Evolutionary conservation across 176 grass and related monocot genomes (phyloP).

Genomic region (Aegilops speltoides): DNA sequence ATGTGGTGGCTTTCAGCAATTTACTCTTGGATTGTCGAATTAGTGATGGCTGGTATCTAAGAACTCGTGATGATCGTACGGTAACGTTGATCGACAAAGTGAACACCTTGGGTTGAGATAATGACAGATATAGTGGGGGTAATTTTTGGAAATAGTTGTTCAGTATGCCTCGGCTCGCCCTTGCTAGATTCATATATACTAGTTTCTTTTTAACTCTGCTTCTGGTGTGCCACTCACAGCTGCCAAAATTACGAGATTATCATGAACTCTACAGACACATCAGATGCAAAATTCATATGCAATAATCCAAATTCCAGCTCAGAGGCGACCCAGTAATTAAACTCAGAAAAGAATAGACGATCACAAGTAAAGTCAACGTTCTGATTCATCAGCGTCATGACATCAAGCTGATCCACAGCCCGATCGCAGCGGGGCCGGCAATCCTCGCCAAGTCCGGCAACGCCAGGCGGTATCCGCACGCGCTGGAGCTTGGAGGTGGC

Average conservation of each 20-base stretch:
- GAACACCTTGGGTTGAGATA: no score
- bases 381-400: neutral
- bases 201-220: no score
- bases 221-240: no score
- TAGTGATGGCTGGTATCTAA: neutral
- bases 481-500: constrained; percentile 31
- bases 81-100: no score
- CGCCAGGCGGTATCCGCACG: neutral
- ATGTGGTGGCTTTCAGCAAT: no score
- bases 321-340: neutral
- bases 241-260: no score
- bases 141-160: no score
- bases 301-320: neutral
- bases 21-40: neutral
- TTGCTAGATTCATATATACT: no score
- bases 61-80: no score
- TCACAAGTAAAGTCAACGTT: neutral
- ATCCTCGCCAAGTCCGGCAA: neutral
- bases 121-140: no score
- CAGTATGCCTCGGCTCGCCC: no score
- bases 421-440: constrained; percentile 8
- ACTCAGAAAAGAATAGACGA: neutral
- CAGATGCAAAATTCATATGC: neutral
- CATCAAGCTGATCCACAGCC: constrained; percentile 10
- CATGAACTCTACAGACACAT: no score